Base-by-base conservation (phyloP, 805 yeast species). In the Yamadazyma takamatsuzukensis region DNA sequence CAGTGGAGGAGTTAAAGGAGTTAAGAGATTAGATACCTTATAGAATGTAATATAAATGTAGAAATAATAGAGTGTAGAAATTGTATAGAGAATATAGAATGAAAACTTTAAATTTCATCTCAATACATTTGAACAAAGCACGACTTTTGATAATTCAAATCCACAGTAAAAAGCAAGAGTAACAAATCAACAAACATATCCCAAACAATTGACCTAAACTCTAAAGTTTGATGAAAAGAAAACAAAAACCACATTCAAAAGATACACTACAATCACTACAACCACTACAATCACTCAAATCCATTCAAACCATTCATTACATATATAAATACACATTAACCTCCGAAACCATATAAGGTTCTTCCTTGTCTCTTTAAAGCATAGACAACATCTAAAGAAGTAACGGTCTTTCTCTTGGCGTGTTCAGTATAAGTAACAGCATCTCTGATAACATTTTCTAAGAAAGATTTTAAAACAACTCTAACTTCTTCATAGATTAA, bases 361-460 rank as follows among this genome's bases (percentile, higher is more conserved):
- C 97, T 85, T 65, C 98, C 98, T 79, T 93, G 97, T 83, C 97
- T 88, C 93, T 90, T 90, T 74, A 90, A 84, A 59, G 97, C 97
- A 71, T 90, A 90, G 59, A 90, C 97, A 54, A 90, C 97, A 67
- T 90, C 98, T 62, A 90, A 80, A 44, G 98, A 89, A 54, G 98
- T 90, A 58, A 90, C 97, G 49, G 98, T 93, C 88, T 90, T 90
- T 83, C 98, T 88, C 93, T 93, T 93, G 59, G 97, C 98, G 83
- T 90, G 97, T 76, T 93, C 97, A 52, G 98, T 93, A 79, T 90
- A 90, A 58, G 97, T 88, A 59, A 93, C 97, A 58, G 98, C 97
- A 59, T 93, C 97, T 79, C 97, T 87, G 74, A 90, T 90, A 54
- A 93, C 96, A 62, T 85, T 82, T 73, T 87, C 96, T 65, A 90